These are phyloP conservation scores for Glomus cerebriforme DNA, from an alignment of 192 early-diverging fungal genomes.

Conservation along the genomic window DNA sequence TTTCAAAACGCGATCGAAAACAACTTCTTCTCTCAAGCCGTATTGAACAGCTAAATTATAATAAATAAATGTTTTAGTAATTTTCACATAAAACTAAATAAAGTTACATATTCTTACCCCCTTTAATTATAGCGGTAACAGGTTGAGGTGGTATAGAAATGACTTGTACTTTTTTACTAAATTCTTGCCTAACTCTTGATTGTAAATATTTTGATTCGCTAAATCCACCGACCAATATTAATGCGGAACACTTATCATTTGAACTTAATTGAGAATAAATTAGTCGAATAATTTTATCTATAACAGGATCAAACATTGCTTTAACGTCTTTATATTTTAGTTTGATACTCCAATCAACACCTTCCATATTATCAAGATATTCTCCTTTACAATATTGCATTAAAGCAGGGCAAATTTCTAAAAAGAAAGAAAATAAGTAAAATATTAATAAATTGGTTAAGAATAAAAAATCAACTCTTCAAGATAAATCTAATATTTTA, in stretches of 20 bases:
- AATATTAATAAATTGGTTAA: too few species aligned
- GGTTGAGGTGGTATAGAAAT: constrained; percentile 54
- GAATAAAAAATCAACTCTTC: not conserved
- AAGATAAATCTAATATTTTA: not conserved
- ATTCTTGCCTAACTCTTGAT: constrained; percentile 53
- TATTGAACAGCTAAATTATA: constrained; percentile 42
- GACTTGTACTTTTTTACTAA: constrained; percentile 44
- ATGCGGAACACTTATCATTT: constrained; percentile 39
- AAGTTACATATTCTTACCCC: constrained; percentile 1
- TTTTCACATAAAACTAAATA: too few species aligned
- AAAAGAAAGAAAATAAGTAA: not conserved
- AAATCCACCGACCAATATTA: constrained; percentile 59
- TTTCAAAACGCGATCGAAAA: not conserved
- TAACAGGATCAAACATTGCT: constrained; percentile 53
- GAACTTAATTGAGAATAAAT: constrained; percentile 55
- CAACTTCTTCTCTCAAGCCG: constrained; percentile 26
- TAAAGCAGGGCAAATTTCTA: not conserved
- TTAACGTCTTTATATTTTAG: not conserved
- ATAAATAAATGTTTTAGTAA: too few species aligned
- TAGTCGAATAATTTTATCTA: constrained; percentile 52
- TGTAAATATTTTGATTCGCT: constrained; percentile 57
- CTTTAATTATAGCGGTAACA: constrained; percentile 55
- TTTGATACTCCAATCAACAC: not conserved
- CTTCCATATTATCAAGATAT: not conserved
- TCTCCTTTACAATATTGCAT: not conserved